phyloP scores from a whole-genome alignment of 2,329 filamentous ascomycete genomes.

The Purpureocillium lavendulum region DNA sequence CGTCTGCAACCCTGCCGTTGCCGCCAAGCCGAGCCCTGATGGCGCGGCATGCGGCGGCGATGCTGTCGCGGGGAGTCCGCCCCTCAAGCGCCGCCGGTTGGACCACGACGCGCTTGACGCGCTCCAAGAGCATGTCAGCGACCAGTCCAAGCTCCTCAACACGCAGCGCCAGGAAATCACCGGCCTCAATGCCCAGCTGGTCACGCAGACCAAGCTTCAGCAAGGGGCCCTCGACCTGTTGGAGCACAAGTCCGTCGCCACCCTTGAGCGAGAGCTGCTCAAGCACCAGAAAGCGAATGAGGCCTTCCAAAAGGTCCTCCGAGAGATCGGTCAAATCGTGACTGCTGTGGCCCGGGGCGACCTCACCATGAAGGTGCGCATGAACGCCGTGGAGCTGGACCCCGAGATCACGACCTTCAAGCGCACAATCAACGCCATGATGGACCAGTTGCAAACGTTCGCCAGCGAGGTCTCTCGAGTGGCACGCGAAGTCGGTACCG shows the following conservation, averaged over 20 bases:
- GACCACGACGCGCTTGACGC: constrained; percentile 78
- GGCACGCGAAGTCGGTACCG: constrained; percentile 90
- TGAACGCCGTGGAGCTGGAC: constrained; percentile 94
- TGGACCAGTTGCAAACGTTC: constrained; percentile 94
- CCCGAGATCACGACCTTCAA: constrained; percentile 97
- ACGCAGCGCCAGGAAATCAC: constrained; percentile 79
- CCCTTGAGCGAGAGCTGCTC: constrained; percentile 84
- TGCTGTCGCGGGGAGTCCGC: constrained; percentile 27
- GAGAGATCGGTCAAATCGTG: constrained; percentile 94
- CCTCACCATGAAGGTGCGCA: constrained; percentile 90
- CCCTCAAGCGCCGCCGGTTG: constrained; percentile 38
- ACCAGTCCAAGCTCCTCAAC: constrained; percentile 85
- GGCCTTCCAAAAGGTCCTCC: constrained; percentile 93
- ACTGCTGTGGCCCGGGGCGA: constrained; percentile 93
- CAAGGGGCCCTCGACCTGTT: constrained; percentile 73
- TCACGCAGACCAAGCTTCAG: constrained; percentile 77
- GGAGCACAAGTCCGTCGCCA: constrained; percentile 78
- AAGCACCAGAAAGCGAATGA: constrained; percentile 98
- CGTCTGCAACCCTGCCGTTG: constrained; percentile 35
- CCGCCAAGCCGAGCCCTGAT: constrained; percentile 27
- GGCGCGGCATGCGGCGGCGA: constrained; percentile 32
- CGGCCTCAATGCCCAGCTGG: constrained; percentile 74
- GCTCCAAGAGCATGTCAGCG: constrained; percentile 81
- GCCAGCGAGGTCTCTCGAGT: constrained; percentile 92
- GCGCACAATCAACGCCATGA: constrained; percentile 97